phyloP scores from a whole-genome alignment of 495 filamentous ascomycete genomes.

The Lasiosphaeriaceae sp. region DNA sequence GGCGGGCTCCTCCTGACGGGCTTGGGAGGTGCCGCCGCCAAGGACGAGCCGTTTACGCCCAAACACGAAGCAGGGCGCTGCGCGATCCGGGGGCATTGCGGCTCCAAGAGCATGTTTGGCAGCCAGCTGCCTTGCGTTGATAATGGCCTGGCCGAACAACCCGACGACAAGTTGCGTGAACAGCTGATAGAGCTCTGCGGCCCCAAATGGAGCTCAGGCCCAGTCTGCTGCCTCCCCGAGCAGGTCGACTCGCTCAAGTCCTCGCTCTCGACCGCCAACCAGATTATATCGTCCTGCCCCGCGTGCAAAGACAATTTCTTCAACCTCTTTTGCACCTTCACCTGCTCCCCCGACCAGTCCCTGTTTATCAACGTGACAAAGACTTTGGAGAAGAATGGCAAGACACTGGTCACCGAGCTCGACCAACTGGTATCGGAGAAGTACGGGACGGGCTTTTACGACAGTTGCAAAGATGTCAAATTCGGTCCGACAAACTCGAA shows the following conservation, averaged over 20 bases:
- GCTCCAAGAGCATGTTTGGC: constrained; percentile 82
- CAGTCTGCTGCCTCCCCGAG: constrained; percentile 78
- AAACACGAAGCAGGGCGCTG: constrained; percentile 88
- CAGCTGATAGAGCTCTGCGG: constrained; percentile 85
- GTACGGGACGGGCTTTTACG: constrained; percentile 86
- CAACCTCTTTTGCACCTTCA: constrained; percentile 96
- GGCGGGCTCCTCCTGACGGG: constrained; percentile 34
- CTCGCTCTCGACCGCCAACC: constrained; percentile 81
- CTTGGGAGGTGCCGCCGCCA: constrained; percentile 24
- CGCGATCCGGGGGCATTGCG: constrained; percentile 87
- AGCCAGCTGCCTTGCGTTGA: constrained; percentile 89
- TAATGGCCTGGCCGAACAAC: constrained; percentile 75
- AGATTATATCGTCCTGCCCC: constrained; percentile 86
- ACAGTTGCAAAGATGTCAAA: constrained; percentile 98
- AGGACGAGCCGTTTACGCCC: constrained; percentile 37
- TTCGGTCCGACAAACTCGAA: constrained; percentile 88
- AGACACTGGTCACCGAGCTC: constrained; percentile 76
- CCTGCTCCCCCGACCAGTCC: constrained; percentile 94
- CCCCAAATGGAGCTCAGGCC: constrained; percentile 71
- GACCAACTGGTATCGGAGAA: constrained; percentile 84
- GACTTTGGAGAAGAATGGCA: constrained; percentile 60
- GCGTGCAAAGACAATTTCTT: constrained; percentile 97
- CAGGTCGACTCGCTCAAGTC: constrained; percentile 78
- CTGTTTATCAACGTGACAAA: constrained; percentile 91
- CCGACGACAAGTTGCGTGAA: constrained; percentile 61